These are phyloP conservation scores for Pseudogymnoascus sp. DNA, from an alignment of 2,329 filamentous ascomycete species.

Conservation along the genomic window DNA sequence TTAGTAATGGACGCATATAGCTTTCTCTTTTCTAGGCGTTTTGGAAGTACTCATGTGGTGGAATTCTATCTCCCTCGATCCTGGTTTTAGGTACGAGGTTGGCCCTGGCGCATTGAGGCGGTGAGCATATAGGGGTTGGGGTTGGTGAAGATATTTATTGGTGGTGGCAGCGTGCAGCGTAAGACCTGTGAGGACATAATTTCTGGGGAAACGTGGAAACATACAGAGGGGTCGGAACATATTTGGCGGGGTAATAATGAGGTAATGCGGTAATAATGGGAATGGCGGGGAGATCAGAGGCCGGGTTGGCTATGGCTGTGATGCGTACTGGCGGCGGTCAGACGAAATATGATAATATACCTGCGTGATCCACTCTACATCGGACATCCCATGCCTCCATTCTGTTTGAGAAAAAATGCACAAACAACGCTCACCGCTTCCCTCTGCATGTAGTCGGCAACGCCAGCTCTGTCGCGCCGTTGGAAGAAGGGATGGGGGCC, in stretches of 20 bases:
- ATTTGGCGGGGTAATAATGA: background rate
- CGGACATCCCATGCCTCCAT: background rate
- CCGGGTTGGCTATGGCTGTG: background rate
- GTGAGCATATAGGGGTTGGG: background rate
- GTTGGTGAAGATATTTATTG: background rate
- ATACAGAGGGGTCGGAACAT: background rate
- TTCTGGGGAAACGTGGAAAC: background rate
- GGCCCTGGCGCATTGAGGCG: background rate
- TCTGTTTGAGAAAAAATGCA: background rate
- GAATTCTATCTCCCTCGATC: background rate
- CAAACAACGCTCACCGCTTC: background rate
- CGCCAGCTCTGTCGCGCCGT: background rate
- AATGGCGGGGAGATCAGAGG: background rate
- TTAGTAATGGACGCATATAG: constrained; percentile 40
- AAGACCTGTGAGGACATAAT: background rate
- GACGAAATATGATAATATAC: background rate
- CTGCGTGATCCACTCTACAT: background rate
- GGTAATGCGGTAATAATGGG: background rate
- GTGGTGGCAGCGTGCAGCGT: background rate
- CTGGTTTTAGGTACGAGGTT: background rate
- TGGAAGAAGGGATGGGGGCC: background rate
- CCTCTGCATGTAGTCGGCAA: background rate
- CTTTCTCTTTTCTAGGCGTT: background rate
- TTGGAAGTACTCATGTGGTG: background rate
- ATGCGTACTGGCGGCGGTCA: background rate